Base-by-base conservation (phyloP, 116 monocot species). In the Cymodocea nodosa region DNA sequence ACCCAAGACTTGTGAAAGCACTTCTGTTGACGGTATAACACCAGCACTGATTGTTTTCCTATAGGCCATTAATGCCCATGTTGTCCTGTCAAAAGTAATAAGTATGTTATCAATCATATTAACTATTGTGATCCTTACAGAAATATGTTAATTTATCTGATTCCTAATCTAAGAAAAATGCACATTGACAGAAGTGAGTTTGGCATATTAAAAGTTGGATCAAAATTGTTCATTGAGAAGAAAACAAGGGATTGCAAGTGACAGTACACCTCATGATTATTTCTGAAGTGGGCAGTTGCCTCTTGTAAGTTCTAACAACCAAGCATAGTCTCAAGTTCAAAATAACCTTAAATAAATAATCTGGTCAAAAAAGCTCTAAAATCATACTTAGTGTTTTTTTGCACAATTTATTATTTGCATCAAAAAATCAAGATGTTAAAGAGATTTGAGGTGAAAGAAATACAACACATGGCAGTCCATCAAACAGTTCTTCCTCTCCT, bases 1-100 rank as follows among this genome's bases (percentile, higher is more conserved):
- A 37, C 94, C 94, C 57, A 95, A 77, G 70, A 95, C 87, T 76
- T 95, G 89, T 59, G 85, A 87, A 69, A 87, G 80, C 62, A 82
- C 85, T 77, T 90, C 90, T 62, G 76, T 71, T 74, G 87, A 73
- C 49, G 94, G 94, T 79, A 72, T 71, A 5, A 87, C 58, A 61
- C 90, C 75, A 62, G 90, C 77, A 60, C 84, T 80, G 76, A 90
- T 90, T 63, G 87, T 77, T 73, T 95, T 79, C 58, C 83, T 79
- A 57, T 95, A 90, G 34, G 76, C 78, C 71, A 59, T 81, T 65
- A 87, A 75, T 72, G 94, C 90, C 24, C 48, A 67, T 50, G 87
- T 83, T 62, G 90, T 81, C 94, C 94, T 95, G 80, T 19, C 25
- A 5, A 62, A 36, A 62, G 39, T 62, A 36, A 60, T 35, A 35